These are phyloP conservation scores for Globisporangium ultimum DNA, from an alignment of 352 stramenopile genomes.

Conservation along the genomic window DNA sequence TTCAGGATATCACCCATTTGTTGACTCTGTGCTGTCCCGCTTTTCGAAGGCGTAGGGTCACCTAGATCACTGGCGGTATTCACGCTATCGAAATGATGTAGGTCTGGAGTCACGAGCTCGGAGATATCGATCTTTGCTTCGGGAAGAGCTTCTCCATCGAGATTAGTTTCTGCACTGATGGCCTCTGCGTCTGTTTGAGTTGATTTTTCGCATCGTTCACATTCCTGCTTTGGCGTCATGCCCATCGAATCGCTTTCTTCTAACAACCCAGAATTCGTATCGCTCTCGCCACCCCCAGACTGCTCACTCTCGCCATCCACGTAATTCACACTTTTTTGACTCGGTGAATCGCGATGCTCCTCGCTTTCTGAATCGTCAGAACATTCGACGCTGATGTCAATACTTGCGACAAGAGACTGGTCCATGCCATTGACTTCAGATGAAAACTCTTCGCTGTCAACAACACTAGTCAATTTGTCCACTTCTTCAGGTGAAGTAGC, in stretches of 20 bases:
- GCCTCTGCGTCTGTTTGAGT: not conserved
- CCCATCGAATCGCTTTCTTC: not conserved
- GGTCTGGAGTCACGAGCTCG: not conserved
- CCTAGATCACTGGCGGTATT: not conserved
- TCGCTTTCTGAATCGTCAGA: not conserved
- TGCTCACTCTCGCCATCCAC: not conserved
- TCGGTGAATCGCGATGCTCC: not conserved
- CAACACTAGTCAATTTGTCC: not conserved
- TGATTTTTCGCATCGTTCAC: not conserved
- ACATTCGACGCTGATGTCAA: not conserved
- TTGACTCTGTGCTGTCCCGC: not conserved
- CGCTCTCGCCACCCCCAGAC: not conserved
- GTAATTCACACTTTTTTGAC: not conserved
- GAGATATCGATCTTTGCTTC: not conserved
- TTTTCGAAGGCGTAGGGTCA: not conserved
- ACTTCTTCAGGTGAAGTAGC: not conserved
- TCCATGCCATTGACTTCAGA: not conserved
- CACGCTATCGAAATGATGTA: not conserved
- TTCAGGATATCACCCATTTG: not conserved
- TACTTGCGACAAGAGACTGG: not conserved
- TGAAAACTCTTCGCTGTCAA: not conserved
- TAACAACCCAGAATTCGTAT: not conserved
- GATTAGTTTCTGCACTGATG: not conserved
- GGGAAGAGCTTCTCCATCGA: not conserved
- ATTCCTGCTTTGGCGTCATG: not conserved